These are phyloP conservation scores for Mallotus nudiflorus DNA, from an alignment of 345 rosid genomes.

Conservation along the genomic window DNA sequence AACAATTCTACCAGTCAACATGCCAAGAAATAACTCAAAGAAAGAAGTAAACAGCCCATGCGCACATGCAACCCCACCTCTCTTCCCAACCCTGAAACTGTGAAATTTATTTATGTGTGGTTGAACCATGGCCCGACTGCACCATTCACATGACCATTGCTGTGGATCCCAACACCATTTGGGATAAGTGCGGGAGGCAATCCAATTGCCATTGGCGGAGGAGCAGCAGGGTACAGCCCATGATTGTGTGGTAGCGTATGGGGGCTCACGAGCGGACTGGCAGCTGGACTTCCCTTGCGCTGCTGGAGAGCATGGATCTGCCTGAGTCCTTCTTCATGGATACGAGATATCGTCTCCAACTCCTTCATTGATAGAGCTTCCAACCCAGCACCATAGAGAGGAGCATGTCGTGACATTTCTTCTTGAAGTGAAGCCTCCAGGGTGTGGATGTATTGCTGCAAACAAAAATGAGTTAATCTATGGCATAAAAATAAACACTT, in stretches of 20 bases:
- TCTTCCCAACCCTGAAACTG: not conserved
- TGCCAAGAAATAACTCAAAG: slow-evolving; percentile 28
- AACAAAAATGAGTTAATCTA: not conserved
- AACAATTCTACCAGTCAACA: slow-evolving; percentile 42
- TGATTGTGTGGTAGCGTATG: slow-evolving; percentile 62
- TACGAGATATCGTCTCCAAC: slow-evolving; percentile 77
- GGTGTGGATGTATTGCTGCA: slow-evolving; percentile 86
- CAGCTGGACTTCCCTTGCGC: slow-evolving; percentile 69
- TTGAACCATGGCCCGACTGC: slow-evolving; percentile 84
- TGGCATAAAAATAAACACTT: not conserved
- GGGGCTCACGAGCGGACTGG: slow-evolving; percentile 65
- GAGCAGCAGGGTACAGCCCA: slow-evolving; percentile 63
- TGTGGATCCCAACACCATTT: slow-evolving; percentile 71
- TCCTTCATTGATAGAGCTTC: slow-evolving; percentile 91
- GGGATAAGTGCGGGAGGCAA: slow-evolving; percentile 65
- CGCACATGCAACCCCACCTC: too few relatives aligned
- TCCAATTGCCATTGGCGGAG: slow-evolving; percentile 71
- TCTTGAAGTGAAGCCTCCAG: slow-evolving; percentile 77
- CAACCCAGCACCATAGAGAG: slow-evolving; percentile 90
- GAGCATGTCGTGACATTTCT: slow-evolving; percentile 90
- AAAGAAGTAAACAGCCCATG: slow-evolving; percentile 25
- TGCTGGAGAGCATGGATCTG: slow-evolving; percentile 80
- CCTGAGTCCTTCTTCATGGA: slow-evolving; percentile 95
- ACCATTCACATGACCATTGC: slow-evolving; percentile 79
- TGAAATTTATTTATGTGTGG: slow-evolving; percentile 41